These are phyloP conservation scores for Candida argentea DNA, from an alignment of 805 yeast species.

Conservation along the genomic window DNA sequence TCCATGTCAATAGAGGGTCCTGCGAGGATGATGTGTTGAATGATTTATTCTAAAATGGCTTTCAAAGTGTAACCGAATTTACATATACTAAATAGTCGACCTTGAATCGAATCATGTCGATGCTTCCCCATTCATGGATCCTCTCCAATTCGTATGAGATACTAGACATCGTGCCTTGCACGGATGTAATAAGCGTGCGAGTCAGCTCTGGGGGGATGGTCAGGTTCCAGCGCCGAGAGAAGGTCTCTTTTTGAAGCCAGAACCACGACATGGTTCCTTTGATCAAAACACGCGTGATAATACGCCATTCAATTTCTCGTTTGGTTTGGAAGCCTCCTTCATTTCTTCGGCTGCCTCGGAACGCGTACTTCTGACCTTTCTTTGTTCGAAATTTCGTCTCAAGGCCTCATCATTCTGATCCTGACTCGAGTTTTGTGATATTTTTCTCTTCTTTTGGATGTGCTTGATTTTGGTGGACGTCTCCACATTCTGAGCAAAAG, in stretches of 20 bases:
- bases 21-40: constrained; percentile 47
- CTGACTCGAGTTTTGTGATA: constrained; percentile 8
- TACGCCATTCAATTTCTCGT: constrained; percentile 35
- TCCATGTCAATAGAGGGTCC: constrained; percentile 17
- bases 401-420: constrained; percentile 19
- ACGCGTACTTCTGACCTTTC: constrained; percentile 55
- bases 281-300: constrained; percentile 43
- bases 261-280: too few relatives aligned
- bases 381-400: constrained; percentile 60
- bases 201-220: too few relatives aligned
- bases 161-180: too few relatives aligned
- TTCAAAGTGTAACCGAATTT: background rate
- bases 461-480: constrained; percentile 70
- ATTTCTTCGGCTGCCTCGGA: constrained; percentile 46
- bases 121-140: too few relatives aligned
- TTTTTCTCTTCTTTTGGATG: constrained; percentile 43
- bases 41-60: constrained; percentile 33
- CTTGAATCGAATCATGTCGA: constrained; percentile 2
- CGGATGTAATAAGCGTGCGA: too few relatives aligned
- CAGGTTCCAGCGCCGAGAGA: too few relatives aligned
- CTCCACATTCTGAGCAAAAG: constrained; percentile 76
- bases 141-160: too few relatives aligned
- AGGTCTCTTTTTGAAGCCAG: too few relatives aligned
- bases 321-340: constrained; percentile 30
- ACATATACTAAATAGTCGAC: background rate